A percentile compares a stretch with the other conserved stretches of the same genome.
phyloP scores from a whole-genome alignment of 345 rosid genomes.

The Cochlearia excelsa region DNA sequence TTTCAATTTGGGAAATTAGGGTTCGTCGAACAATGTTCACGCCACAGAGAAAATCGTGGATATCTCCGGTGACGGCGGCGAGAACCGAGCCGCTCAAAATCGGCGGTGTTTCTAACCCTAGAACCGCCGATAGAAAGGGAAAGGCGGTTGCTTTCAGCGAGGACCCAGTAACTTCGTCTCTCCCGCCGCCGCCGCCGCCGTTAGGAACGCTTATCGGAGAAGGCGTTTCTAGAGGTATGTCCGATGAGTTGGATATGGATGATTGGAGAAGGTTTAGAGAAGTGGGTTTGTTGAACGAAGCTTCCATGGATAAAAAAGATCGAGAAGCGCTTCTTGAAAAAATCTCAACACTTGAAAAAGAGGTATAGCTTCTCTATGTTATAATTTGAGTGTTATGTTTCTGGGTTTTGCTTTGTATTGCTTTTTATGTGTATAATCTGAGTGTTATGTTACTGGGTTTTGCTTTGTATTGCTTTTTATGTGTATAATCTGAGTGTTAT shows the following conservation, averaged over 20 bases:
- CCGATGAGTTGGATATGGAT: constrained; percentile 42
- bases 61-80: constrained; percentile 42
- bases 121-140: constrained; percentile 50
- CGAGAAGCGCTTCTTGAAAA: constrained; percentile 66
- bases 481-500: neutral
- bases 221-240: constrained; percentile 8
- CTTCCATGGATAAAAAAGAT: constrained; percentile 68
- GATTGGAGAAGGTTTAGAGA: constrained; percentile 86
- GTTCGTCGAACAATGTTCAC: constrained; percentile 49
- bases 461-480: constrained; percentile 7
- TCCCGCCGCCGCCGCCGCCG: constrained; percentile 68
- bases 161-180: constrained; percentile 30
- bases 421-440: neutral
- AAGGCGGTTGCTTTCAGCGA: constrained; percentile 55
- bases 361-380: constrained; percentile 38
- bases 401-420: constrained; percentile 11
- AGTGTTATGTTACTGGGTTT: constrained; percentile 5
- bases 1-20: neutral
- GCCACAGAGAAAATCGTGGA: constrained; percentile 54
- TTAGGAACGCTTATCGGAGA: constrained; percentile 44
- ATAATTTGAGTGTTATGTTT: constrained; percentile 3
- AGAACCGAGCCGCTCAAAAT: constrained; percentile 34
- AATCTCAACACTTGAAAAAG: constrained; percentile 57
- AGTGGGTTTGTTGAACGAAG: constrained; percentile 78
- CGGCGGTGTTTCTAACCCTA: constrained; percentile 31